phyloP scores from a whole-genome alignment of 306 rosid genomes.

The Fragaria nilgerrensis region DNA sequence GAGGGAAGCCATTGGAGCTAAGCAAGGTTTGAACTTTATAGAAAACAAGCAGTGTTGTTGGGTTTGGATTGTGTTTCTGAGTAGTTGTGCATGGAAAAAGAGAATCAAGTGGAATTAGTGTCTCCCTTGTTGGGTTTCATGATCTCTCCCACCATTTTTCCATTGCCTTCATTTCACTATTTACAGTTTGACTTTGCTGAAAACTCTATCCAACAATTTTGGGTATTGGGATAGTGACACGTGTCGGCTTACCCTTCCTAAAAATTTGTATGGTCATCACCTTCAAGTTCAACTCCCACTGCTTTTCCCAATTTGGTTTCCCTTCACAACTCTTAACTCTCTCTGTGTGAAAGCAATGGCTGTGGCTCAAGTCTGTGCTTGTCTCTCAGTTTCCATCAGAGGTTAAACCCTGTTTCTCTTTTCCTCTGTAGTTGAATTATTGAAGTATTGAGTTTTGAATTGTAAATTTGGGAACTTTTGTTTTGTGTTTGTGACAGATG shows the following conservation, averaged over 20 bases:
- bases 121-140: not conserved
- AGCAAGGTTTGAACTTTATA: not conserved
- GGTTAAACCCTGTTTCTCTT: conserved; percentile 30
- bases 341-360: conserved; percentile 36
- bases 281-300: conserved; percentile 6
- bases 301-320: not conserved
- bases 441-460: not conserved
- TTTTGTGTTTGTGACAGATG: conserved; percentile 39
- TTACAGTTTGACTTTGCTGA: not conserved
- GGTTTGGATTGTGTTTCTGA: not conserved
- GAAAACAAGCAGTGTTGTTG: not conserved
- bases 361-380: conserved; percentile 54
- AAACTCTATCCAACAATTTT: conserved; percentile 11
- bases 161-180: not conserved
- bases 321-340: not conserved
- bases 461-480: not conserved
- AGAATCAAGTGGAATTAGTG: too few species aligned
- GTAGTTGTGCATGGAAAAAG: conserved; percentile 6
- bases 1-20: conserved; percentile 52
- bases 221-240: not conserved
- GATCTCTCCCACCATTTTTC: not conserved
- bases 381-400: conserved; percentile 51
- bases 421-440: not conserved
- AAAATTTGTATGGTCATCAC: conserved; percentile 14
- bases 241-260: conserved; percentile 24